Conservation (phyloP, 768 basidiomycete species). For the Rhizopogon vesiculosus region DNA sequence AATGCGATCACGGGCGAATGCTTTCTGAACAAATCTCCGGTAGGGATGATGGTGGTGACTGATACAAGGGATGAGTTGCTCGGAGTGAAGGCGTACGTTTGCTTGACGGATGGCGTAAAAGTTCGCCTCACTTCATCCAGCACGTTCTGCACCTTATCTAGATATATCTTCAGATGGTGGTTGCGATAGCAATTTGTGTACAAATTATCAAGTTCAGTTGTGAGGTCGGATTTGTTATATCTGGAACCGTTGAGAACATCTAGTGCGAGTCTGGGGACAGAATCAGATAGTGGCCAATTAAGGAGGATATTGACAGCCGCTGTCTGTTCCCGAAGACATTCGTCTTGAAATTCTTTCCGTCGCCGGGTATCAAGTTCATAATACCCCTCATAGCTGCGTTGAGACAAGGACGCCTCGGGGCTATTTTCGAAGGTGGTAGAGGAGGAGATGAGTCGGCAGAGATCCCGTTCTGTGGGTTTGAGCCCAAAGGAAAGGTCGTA, state of each 20-base stretch:
- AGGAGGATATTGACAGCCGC: background rate
- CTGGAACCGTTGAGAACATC: background rate
- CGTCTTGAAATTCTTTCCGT: background rate
- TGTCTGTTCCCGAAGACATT: background rate
- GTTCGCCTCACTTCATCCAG: background rate
- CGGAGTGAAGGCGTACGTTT: background rate
- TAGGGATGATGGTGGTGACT: background rate
- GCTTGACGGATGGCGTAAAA: background rate
- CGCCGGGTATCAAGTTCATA: background rate
- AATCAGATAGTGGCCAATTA: conserved; percentile 10
- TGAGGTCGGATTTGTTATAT: conserved; percentile 3
- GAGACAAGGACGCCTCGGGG: conserved; percentile 4
- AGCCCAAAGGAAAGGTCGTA: conserved; percentile 7
- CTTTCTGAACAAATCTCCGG: background rate
- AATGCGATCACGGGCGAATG: background rate
- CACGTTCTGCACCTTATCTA: conserved; percentile 9
- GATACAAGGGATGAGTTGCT: background rate
- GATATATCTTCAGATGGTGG: conserved; percentile 5
- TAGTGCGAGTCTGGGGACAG: background rate
- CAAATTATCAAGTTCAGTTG: background rate
- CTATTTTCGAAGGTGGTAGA: background rate
- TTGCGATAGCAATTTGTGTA: conserved; percentile 15
- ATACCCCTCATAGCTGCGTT: background rate
- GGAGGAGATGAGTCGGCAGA: background rate
- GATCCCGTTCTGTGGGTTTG: background rate